phyloP scores from a whole-genome alignment of 208 protist species.

The Acanthamoeba lenticulata region DNA sequence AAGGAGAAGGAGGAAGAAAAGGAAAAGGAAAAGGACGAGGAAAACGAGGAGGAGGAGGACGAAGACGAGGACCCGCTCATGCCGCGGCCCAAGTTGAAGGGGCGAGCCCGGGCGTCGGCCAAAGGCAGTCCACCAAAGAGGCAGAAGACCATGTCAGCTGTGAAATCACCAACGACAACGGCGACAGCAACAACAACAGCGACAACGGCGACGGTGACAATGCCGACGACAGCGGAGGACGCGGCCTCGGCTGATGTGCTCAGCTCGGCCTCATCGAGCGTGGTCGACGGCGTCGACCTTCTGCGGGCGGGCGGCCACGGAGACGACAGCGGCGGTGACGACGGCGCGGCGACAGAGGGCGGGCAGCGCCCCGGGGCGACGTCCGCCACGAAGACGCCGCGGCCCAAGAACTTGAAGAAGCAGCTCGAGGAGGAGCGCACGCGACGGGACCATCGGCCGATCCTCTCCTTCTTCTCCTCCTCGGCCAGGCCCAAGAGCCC shows the following conservation, averaged over 20 bases:
- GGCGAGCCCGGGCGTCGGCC: not conserved
- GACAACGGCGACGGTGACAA: too few relatives aligned
- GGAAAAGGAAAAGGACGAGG: not conserved
- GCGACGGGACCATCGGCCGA: not conserved
- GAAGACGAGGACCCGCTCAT: not conserved
- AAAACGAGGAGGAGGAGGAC: not conserved
- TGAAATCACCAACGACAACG: not conserved
- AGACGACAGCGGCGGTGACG: too few relatives aligned
- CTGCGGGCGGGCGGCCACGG: not conserved
- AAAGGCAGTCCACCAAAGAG: not conserved
- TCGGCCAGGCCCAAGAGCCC: not conserved
- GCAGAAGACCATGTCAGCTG: too few relatives aligned
- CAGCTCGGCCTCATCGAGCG: too few relatives aligned
- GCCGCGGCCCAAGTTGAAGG: not conserved
- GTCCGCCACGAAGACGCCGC: not conserved
- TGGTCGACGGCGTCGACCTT: conserved; percentile 32
- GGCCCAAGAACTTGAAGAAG: conserved; percentile 38
- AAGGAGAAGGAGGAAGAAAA: not conserved
- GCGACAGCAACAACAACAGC: not conserved
- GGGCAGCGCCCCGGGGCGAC: not conserved
- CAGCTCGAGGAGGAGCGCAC: conserved; percentile 33
- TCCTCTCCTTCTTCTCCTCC: conserved; percentile 29
- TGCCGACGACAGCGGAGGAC: too few relatives aligned
- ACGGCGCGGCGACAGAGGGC: too few relatives aligned
- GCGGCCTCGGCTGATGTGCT: too few relatives aligned